Evolutionary conservation across 331 rosid genomes (phyloP).

Genomic region (Cydonia oblonga): DNA sequence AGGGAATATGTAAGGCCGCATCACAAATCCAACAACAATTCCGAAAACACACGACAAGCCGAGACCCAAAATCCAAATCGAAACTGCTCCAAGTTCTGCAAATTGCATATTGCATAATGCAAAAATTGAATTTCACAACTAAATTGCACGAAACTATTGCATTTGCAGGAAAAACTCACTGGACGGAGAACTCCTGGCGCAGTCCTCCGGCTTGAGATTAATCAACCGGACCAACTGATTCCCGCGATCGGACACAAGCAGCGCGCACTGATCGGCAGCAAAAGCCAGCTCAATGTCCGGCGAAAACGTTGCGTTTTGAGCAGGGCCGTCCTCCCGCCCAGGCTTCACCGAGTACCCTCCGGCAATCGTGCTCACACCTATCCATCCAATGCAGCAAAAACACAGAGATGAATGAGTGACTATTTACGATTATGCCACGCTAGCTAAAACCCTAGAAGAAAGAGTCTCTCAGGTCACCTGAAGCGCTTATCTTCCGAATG

Average conservation of each 20-base stretch:
- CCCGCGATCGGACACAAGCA: constrained; percentile 49
- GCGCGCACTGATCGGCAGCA: constrained; percentile 33
- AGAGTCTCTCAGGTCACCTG: constrained; percentile 25
- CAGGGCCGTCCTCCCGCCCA: constrained; percentile 45
- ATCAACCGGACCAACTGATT: constrained; percentile 42
- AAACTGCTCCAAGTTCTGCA: constrained; percentile 40
- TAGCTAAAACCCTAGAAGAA: background rate
- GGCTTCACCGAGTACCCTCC: constrained; percentile 34
- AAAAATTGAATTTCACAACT: no score
- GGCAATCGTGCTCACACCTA: constrained; percentile 73
- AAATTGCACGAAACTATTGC: background rate
- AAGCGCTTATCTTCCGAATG: constrained; percentile 41
- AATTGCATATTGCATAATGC: background rate
- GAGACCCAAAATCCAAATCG: constrained; percentile 36
- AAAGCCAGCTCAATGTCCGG: constrained; percentile 41
- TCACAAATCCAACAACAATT: constrained; percentile 25
- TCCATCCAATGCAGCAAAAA: background rate
- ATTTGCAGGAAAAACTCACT: constrained; percentile 28
- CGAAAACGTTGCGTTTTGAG: constrained; percentile 55
- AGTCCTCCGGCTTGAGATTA: constrained; percentile 55
- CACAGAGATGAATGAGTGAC: background rate
- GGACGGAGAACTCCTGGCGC: constrained; percentile 24
- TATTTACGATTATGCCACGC: background rate
- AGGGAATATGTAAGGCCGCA: constrained; percentile 33
- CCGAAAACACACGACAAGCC: constrained; percentile 43